Conservation (phyloP, 2,329 filamentous ascomycete species). For the Fusarium camptoceras region DNA sequence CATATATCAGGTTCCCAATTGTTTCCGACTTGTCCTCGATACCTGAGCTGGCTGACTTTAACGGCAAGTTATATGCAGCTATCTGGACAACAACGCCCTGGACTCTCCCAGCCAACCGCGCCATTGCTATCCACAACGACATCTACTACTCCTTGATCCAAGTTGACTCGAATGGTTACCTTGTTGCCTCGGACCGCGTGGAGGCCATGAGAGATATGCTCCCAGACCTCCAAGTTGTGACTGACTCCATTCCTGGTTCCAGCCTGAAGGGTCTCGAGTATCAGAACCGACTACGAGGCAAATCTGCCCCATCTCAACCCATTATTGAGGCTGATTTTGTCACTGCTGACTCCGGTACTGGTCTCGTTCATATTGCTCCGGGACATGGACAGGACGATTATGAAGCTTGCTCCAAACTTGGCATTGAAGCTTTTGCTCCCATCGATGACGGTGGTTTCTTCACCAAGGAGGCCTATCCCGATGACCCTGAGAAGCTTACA, state of each 20-base stretch:
- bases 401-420: constrained; percentile 77
- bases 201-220: constrained; percentile 65
- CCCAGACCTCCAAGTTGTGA: constrained; percentile 65
- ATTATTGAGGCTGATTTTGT: constrained; percentile 91
- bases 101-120: constrained; percentile 93
- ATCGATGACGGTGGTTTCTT: constrained; percentile 86
- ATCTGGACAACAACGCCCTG: constrained; percentile 99
- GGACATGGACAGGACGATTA: constrained; percentile 99
- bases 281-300: constrained; percentile 74
- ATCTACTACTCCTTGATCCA: constrained; percentile 79
- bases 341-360: constrained; percentile 88
- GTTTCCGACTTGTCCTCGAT: constrained; percentile 53
- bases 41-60: constrained; percentile 53
- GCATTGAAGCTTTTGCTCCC: constrained; percentile 81
- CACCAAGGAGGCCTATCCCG: constrained; percentile 81
- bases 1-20: constrained; percentile 85
- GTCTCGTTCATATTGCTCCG: constrained; percentile 93
- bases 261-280: constrained; percentile 76
- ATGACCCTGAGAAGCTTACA: constrained; percentile 72
- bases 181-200: constrained; percentile 79
- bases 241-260: constrained; percentile 70
- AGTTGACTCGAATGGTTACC: constrained; percentile 67
- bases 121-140: constrained; percentile 82
- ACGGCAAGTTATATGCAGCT: constrained; percentile 75
- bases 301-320: constrained; percentile 68